Evolutionary conservation across 2,329 filamentous ascomycete genomes (phyloP).

Genomic region (Aspergillus quadricinctus): DNA sequence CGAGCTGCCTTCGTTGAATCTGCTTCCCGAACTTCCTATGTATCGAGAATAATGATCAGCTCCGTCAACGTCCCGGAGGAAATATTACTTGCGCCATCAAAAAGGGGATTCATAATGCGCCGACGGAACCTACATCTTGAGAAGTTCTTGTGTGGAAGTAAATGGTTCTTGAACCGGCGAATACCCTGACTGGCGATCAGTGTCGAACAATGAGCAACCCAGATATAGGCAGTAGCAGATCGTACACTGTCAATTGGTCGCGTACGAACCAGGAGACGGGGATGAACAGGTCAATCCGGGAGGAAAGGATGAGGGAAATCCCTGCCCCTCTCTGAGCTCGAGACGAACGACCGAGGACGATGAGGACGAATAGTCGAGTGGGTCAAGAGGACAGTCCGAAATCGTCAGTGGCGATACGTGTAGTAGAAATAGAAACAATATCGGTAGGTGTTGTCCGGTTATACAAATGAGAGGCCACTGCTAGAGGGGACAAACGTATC

Average conservation of each 20-base stretch:
- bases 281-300: neutral
- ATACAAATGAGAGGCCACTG: neutral
- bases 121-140: conserved; percentile 19
- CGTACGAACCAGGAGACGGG: neutral
- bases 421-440: neutral
- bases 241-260: neutral
- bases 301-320: neutral
- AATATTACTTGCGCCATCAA: neutral
- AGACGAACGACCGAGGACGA: neutral
- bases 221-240: neutral
- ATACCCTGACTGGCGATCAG: conserved; percentile 5
- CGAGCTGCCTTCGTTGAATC: conserved; percentile 97
- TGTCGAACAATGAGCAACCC: neutral
- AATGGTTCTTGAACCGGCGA: conserved; percentile 2
- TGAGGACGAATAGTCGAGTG: neutral
- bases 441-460: neutral
- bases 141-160: conserved; percentile 2
- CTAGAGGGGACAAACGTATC: neutral
- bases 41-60: neutral
- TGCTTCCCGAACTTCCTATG: conserved; percentile 99
- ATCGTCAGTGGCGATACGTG: neutral
- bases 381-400: neutral
- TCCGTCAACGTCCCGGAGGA: neutral
- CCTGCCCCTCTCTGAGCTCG: neutral
- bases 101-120: neutral